phyloP scores from a whole-genome alignment of 306 rosid genomes.

The Quercus robur region DNA sequence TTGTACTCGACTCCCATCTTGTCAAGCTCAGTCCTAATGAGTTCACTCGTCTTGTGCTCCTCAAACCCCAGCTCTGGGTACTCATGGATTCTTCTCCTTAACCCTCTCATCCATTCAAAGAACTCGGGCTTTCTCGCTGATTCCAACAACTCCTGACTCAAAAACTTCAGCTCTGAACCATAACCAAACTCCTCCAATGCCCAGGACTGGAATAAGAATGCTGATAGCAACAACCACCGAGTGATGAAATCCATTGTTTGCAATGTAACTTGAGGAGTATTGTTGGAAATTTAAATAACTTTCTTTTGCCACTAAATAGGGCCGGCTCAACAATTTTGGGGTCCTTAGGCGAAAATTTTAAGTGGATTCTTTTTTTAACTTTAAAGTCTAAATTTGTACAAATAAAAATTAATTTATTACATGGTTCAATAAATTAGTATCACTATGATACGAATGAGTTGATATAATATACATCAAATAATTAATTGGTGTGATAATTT shows the following conservation, averaged over 20 bases:
- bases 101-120: conserved; percentile 36
- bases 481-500: no score
- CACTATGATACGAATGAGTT: no score
- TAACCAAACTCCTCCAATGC: not conserved
- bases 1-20: conserved; percentile 29
- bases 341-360: no score
- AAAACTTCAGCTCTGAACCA: conserved; percentile 23
- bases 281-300: not conserved
- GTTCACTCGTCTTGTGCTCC: conserved; percentile 36
- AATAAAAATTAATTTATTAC: no score
- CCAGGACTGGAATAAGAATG: not conserved
- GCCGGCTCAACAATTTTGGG: no score
- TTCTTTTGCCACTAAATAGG: not conserved
- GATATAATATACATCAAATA: no score
- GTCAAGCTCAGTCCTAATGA: conserved; percentile 46
- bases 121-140: conserved; percentile 36
- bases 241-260: not conserved
- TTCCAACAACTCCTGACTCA: conserved; percentile 22
- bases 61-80: conserved; percentile 41
- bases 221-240: not conserved
- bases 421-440: no score
- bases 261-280: not conserved
- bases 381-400: no score
- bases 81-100: conserved; percentile 44
- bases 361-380: no score